Conservation (phyloP, 1,284 basidiomycete species). For the Phlebopus sp. region DNA sequence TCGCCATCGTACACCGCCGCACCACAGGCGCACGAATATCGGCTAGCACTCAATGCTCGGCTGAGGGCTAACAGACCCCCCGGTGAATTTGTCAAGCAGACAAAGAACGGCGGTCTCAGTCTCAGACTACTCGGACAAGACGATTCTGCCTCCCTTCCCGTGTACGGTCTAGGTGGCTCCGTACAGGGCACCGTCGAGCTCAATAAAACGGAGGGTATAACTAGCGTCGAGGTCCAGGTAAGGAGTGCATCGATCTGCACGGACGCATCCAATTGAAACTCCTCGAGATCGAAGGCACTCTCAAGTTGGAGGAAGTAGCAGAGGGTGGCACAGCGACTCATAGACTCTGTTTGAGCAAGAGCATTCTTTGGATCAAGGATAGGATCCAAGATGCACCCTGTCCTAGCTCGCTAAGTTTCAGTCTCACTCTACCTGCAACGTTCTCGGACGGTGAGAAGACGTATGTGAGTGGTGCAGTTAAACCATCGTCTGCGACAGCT, state of each 20-base stretch:
- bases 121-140: constrained; percentile 55
- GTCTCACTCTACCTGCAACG: constrained; percentile 52
- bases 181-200: constrained; percentile 60
- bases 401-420: constrained; percentile 52
- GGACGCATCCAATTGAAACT: constrained; percentile 5
- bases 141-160: constrained; percentile 46
- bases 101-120: constrained; percentile 49
- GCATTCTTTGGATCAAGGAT: constrained; percentile 57
- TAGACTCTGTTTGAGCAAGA: constrained; percentile 50
- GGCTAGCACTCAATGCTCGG: constrained; percentile 48
- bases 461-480: constrained; percentile 46
- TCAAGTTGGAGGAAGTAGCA: constrained; percentile 60
- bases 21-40: constrained; percentile 52
- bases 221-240: constrained; percentile 64
- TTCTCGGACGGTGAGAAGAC: constrained; percentile 53
- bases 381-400: constrained; percentile 40
- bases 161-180: constrained; percentile 51
- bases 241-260: constrained; percentile 1
- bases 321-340: constrained; percentile 55
- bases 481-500: constrained; percentile 2
- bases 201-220: constrained; percentile 51
- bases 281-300: constrained; percentile 55
- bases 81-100: constrained; percentile 59
- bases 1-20: constrained; percentile 44
- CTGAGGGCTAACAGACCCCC: constrained; percentile 37